These are phyloP conservation scores for Phanerochaete carnosa DNA, from an alignment of 768 basidiomycete genomes.

Conservation along the genomic window DNA sequence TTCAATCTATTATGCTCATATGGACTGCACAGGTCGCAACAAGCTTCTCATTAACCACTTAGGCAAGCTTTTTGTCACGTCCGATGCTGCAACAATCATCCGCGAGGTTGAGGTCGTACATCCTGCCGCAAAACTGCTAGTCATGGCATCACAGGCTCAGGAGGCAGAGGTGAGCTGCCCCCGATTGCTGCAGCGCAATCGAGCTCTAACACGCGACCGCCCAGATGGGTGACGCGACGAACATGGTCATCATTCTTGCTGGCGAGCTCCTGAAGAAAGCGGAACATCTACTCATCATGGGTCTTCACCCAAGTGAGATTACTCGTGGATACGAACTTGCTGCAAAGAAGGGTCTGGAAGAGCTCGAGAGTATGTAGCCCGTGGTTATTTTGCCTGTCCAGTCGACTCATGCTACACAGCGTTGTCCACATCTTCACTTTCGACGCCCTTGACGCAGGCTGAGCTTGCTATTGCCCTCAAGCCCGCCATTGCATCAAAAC, in stretches of 20 bases:
- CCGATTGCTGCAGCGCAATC: background rate
- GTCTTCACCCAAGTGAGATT: slow-evolving; percentile 94
- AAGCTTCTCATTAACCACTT: slow-evolving; percentile 98
- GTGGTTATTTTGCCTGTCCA: slow-evolving; percentile 2
- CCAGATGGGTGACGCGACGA: slow-evolving; percentile 95
- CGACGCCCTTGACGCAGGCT: slow-evolving; percentile 65
- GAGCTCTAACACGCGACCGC: background rate
- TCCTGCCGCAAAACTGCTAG: slow-evolving; percentile 97
- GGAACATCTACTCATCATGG: slow-evolving; percentile 91
- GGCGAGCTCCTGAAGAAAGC: slow-evolving; percentile 94
- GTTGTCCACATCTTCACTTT: slow-evolving; percentile 66
- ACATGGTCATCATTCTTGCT: slow-evolving; percentile 90
- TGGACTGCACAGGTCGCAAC: slow-evolving; percentile 67
- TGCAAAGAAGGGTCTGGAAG: slow-evolving; percentile 73
- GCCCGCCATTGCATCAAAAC: slow-evolving; percentile 94
- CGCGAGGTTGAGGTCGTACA: slow-evolving; percentile 98
- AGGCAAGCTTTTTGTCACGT: slow-evolving; percentile 93
- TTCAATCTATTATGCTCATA: background rate
- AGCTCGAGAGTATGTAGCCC: slow-evolving; percentile 78
- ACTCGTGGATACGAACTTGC: slow-evolving; percentile 96
- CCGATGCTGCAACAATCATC: slow-evolving; percentile 98
- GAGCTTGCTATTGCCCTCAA: slow-evolving; percentile 75
- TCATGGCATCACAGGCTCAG: slow-evolving; percentile 97
- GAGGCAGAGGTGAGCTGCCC: slow-evolving; percentile 78
- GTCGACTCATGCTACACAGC: slow-evolving; percentile 36